Percentiles rank a stretch among this genome's conserved stretches.
phyloP scores from a whole-genome alignment of 2,329 filamentous ascomycete species.

The Aspergillus brasiliensis region DNA sequence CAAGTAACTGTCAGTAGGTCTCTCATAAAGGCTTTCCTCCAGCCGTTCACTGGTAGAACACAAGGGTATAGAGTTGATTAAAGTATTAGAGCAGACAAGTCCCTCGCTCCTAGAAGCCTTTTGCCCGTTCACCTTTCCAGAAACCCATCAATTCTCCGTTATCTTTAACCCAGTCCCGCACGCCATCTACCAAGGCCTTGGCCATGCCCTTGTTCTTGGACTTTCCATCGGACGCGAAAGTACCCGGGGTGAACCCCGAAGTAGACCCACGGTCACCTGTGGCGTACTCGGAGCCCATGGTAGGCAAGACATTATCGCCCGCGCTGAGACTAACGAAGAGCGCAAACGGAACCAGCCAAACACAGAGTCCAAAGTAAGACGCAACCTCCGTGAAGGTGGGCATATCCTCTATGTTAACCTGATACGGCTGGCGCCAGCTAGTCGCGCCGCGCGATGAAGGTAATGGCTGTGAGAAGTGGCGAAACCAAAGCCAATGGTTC shows the following conservation, averaged over 20 bases:
- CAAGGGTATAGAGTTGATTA: background rate
- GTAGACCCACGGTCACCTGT: constrained; percentile 51
- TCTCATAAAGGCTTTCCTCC: background rate
- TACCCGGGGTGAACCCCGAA: constrained; percentile 28
- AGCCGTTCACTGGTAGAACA: background rate
- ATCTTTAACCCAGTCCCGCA: constrained; percentile 63
- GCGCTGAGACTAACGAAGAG: constrained; percentile 93
- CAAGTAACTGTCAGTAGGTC: background rate
- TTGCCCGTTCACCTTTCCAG: constrained; percentile 61
- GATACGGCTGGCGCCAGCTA: constrained; percentile 42
- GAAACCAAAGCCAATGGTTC: constrained; percentile 97
- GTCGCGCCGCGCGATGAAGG: constrained; percentile 38
- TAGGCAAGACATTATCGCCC: constrained; percentile 91
- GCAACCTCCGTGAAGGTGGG: constrained; percentile 93
- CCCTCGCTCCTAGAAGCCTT: constrained; percentile 39
- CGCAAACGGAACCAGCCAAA: constrained; percentile 95
- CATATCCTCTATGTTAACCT: constrained; percentile 51
- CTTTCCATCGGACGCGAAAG: constrained; percentile 37
- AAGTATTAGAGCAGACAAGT: background rate
- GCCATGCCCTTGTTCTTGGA: constrained; percentile 62
- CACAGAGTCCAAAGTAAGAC: constrained; percentile 92
- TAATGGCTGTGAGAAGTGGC: constrained; percentile 74
- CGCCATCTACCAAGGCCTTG: constrained; percentile 62
- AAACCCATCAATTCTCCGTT: constrained; percentile 65
- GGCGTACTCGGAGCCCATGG: constrained; percentile 77